A percentile compares a stretch with the other conserved stretches of the same genome.
Conservation (phyloP, 2,329 filamentous ascomycete species). For the Tolypocladium tundrense region DNA sequence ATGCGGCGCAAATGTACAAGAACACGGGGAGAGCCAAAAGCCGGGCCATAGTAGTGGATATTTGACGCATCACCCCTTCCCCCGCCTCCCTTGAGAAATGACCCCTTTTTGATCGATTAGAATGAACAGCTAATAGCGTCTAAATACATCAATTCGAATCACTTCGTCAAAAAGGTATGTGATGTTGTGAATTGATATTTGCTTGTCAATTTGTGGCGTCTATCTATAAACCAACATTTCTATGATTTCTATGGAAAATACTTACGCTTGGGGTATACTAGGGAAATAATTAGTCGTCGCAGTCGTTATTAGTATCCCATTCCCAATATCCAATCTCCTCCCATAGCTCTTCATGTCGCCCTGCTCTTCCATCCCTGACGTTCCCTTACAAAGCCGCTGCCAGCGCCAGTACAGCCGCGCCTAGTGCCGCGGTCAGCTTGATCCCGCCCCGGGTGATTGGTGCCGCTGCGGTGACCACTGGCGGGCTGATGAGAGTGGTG, state of each 20-base stretch:
- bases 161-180: neutral
- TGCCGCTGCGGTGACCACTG: slow-evolving; percentile 1
- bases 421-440: neutral
- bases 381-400: slow-evolving; percentile 1
- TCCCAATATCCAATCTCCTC: neutral
- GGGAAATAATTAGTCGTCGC: neutral
- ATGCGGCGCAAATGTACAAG: slow-evolving; percentile 46
- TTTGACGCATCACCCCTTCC: slow-evolving; percentile 7
- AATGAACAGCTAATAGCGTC: neutral
- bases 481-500: slow-evolving; percentile 13
- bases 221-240: neutral
- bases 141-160: neutral
- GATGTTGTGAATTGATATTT: neutral
- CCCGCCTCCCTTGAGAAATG: neutral
- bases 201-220: neutral
- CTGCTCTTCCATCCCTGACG: neutral
- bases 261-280: neutral
- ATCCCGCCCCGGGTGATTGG: neutral
- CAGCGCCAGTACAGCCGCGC: neutral
- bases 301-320: neutral
- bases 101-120: neutral
- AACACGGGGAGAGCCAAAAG: slow-evolving; percentile 38
- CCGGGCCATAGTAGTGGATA: slow-evolving; percentile 24
- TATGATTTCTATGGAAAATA: neutral
- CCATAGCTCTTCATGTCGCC: too few relatives aligned